Percentiles rank a stretch among this genome's conserved stretches.
phyloP scores from a whole-genome alignment of 495 filamentous ascomycete species.

The Arthonia radiata region DNA sequence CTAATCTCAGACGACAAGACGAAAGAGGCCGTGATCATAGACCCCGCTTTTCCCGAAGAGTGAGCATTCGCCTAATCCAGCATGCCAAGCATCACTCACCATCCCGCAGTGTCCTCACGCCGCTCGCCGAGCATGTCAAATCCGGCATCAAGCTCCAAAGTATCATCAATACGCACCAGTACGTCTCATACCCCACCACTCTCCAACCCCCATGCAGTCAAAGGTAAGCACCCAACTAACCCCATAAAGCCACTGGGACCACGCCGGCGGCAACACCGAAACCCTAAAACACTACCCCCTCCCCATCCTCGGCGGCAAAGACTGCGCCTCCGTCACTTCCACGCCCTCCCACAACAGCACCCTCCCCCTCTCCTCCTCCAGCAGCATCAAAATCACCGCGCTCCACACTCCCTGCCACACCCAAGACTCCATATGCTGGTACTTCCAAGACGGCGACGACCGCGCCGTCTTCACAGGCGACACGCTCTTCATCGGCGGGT shows the following conservation, averaged over 20 bases:
- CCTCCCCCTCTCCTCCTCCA: slow-evolving; percentile 72
- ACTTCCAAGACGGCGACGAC: slow-evolving; percentile 48
- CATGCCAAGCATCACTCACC: not conserved
- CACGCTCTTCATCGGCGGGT: slow-evolving; percentile 85
- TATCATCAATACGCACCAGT: slow-evolving; percentile 97
- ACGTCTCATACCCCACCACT: slow-evolving; percentile 10
- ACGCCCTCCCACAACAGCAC: slow-evolving; percentile 48
- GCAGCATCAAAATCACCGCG: slow-evolving; percentile 58
- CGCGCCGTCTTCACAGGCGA: slow-evolving; percentile 86
- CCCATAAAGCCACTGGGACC: slow-evolving; percentile 59
- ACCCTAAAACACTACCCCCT: slow-evolving; percentile 44
- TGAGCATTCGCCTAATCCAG: slow-evolving; percentile 18
- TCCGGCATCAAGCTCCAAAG: slow-evolving; percentile 56
- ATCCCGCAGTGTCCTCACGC: slow-evolving; percentile 46
- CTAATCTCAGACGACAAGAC: slow-evolving; percentile 77
- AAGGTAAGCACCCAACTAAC: too few species aligned
- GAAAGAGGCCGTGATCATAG: slow-evolving; percentile 80
- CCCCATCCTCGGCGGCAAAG: slow-evolving; percentile 63
- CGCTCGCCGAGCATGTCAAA: slow-evolving; percentile 46
- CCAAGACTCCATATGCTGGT: slow-evolving; percentile 90
- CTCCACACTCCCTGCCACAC: slow-evolving; percentile 94
- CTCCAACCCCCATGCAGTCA: not conserved
- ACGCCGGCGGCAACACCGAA: slow-evolving; percentile 74
- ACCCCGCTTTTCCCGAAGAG: slow-evolving; percentile 85
- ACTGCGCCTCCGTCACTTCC: slow-evolving; percentile 55